Conservation (phyloP, 2,329 filamentous ascomycete genomes). For the Magnaporthiopsis incrustans region DNA sequence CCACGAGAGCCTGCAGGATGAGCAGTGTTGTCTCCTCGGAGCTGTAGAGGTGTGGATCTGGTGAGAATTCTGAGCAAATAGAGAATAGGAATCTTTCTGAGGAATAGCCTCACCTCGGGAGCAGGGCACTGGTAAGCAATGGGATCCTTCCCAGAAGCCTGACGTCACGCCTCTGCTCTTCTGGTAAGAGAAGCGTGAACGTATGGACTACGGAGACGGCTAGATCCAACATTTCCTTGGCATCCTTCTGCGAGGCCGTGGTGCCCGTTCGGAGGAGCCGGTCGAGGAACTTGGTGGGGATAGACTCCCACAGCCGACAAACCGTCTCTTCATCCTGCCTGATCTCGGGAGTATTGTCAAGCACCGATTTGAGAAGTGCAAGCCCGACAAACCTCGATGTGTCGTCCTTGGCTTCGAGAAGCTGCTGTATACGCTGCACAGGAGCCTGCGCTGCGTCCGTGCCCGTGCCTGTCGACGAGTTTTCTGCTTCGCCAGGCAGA, state of each 20-base stretch:
- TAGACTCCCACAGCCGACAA: slow-evolving; percentile 46
- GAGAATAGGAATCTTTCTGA: neutral
- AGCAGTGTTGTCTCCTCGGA: slow-evolving; percentile 42
- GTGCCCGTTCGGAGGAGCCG: slow-evolving; percentile 48
- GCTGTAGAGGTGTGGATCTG: slow-evolving; percentile 23
- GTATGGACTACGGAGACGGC: slow-evolving; percentile 56
- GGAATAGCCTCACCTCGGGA: slow-evolving; percentile 38
- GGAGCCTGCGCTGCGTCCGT: slow-evolving; percentile 8
- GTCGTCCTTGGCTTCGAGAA: slow-evolving; percentile 54
- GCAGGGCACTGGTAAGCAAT: slow-evolving; percentile 41
- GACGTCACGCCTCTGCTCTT: slow-evolving; percentile 31
- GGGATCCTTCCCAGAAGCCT: slow-evolving; percentile 46
- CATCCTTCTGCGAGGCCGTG: slow-evolving; percentile 29
- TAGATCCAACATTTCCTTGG: slow-evolving; percentile 54
- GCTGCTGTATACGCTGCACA: slow-evolving; percentile 42
- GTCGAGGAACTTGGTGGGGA: slow-evolving; percentile 57
- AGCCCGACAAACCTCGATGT: slow-evolving; percentile 62
- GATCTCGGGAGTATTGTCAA: slow-evolving; percentile 51
- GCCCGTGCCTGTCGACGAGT: neutral
- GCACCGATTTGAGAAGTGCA: slow-evolving; percentile 55
- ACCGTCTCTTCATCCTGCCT: slow-evolving; percentile 38
- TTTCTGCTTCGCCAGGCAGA: neutral
- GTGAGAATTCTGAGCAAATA: neutral
- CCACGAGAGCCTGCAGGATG: slow-evolving; percentile 49
- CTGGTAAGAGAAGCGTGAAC: slow-evolving; percentile 50